phyloP scores from a whole-genome alignment of 371 early-diverging fungal species.

The Entomophthora muscae region DNA sequence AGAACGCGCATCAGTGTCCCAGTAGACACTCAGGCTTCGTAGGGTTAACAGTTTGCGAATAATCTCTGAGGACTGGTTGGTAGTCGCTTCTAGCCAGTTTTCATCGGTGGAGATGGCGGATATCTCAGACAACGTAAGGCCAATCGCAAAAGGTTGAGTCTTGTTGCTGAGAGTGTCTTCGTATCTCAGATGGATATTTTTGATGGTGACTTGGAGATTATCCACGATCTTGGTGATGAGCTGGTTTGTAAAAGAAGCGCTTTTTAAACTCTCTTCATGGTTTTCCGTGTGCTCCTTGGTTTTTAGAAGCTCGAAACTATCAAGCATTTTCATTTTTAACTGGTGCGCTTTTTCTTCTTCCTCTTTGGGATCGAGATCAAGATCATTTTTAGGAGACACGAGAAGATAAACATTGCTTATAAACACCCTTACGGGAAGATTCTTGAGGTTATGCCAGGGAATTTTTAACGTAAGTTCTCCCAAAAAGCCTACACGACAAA shows the following conservation, averaged over 20 bases:
- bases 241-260: conserved; percentile 60
- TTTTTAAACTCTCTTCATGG: conserved; percentile 38
- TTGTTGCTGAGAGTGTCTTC: conserved; percentile 71
- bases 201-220: conserved; percentile 86
- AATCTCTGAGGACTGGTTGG: conserved; percentile 50
- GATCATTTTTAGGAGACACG: conserved; percentile 63
- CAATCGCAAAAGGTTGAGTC: conserved; percentile 67
- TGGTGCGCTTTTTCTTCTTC: conserved; percentile 60
- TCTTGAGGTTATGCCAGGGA: conserved; percentile 93
- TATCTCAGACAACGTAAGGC: conserved; percentile 75
- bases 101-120: conserved; percentile 86
- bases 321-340: conserved; percentile 66
- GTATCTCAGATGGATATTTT: conserved; percentile 89
- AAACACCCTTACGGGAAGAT: conserved; percentile 71
- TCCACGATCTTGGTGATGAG: conserved; percentile 85
- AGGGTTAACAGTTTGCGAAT: conserved; percentile 77
- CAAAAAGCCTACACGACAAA: conserved; percentile 46
- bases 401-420: conserved; percentile 80
- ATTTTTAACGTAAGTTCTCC: conserved; percentile 84
- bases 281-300: conserved; percentile 12
- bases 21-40: conserved; percentile 70
- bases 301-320: conserved; percentile 51
- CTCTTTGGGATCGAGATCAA: conserved; percentile 62
- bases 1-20: conserved; percentile 63
- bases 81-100: conserved; percentile 68